A percentile compares a stretch with the other conserved stretches of the same genome.
phyloP scores from a whole-genome alignment of 2,329 filamentous ascomycete species.

The Thermomyces lanuginosus region DNA sequence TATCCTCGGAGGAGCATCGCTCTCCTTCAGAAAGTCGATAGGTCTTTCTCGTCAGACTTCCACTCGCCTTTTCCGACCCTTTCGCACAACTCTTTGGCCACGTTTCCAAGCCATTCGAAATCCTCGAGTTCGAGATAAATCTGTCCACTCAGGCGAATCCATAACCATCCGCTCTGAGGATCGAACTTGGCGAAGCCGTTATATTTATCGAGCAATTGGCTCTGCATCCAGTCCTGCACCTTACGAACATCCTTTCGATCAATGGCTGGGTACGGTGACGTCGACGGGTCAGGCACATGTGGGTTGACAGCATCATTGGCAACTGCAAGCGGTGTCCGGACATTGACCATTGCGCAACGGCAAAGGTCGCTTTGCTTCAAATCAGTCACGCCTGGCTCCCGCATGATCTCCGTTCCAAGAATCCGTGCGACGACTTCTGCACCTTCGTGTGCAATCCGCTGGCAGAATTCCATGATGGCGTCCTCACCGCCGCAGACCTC shows the following conservation, averaged over 20 bases:
- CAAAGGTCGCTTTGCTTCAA: constrained; percentile 31
- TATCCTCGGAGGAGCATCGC: too few species aligned
- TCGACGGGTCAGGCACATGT: constrained; percentile 4
- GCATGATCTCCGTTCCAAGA: constrained; percentile 55
- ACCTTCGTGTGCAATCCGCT: constrained; percentile 46
- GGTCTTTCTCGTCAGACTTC: too few species aligned
- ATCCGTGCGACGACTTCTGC: constrained; percentile 43
- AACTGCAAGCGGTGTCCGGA: constrained; percentile 49
- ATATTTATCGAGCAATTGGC: constrained; percentile 40
- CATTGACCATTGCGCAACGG: constrained; percentile 54
- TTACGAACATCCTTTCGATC: constrained; percentile 23
- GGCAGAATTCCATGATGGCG: constrained; percentile 47
- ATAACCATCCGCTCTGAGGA: constrained; percentile 45
- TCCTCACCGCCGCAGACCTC: constrained; percentile 58
- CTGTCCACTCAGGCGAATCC: constrained; percentile 62
- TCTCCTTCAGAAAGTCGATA: too few species aligned
- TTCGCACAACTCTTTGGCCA: constrained; percentile 42
- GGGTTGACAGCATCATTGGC: constrained; percentile 12
- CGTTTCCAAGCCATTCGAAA: constrained; percentile 52
- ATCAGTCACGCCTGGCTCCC: constrained; percentile 27
- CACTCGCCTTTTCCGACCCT: constrained; percentile 32
- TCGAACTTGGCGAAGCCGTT: constrained; percentile 56
- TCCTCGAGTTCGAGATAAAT: constrained; percentile 68
- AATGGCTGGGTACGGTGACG: constrained; percentile 13
- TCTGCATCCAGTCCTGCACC: constrained; percentile 43